Evolutionary conservation across 345 rosid species (phyloP), one percentile per base, ranked within the genome.

Genomic region (Hypericum perforatum): DNA sequence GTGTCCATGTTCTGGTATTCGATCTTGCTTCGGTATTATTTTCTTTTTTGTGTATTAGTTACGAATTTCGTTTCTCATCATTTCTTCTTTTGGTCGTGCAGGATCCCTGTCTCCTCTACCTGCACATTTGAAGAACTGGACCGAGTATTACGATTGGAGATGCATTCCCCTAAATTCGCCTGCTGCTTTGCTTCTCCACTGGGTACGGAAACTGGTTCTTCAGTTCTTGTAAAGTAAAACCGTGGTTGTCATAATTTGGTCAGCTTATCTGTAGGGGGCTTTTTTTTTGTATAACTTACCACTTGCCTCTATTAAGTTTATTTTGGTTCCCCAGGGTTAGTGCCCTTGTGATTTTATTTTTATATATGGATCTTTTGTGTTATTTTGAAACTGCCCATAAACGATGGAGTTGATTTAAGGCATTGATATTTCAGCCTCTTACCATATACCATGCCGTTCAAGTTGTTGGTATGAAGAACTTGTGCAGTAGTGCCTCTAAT

Each of bases 161-260:
- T 48, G 73, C 74, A 73, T 92, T 52, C 91, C 91, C 5, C 49
- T 85, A 11, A 61, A 76, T 70, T 92, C 98, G 43, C 94, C 97
- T 43, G 82, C 70, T 63, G 85, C 94, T 65, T 63, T 92, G 64
- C 85, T 88, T 67, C 95, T 92, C 57, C 97, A 88, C 62, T 88
- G 94, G 95, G 98, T 92, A 91, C 59, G 70, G 15, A 16, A 42
- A 22, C 32, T 63, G 10, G 39, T 16, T 16, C 5, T 7, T 54
- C 36, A 45, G 44, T 44, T 56, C 45, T 9, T 39, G 45, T 43
- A 15, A 60, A 11, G 32, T 22, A 22, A 22, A 22, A 22, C 32
- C 32, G 32, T 1, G 1, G 1, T 22, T 1, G 2, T 22, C 2
- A 22, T 22, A 22, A 22, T 22, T 22, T 22, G 32, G 32, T 22